Percentiles rank a stretch among this genome's conserved stretches.
Conservation (phyloP, 805 yeast species). For the Teunomyces kruisii region DNA sequence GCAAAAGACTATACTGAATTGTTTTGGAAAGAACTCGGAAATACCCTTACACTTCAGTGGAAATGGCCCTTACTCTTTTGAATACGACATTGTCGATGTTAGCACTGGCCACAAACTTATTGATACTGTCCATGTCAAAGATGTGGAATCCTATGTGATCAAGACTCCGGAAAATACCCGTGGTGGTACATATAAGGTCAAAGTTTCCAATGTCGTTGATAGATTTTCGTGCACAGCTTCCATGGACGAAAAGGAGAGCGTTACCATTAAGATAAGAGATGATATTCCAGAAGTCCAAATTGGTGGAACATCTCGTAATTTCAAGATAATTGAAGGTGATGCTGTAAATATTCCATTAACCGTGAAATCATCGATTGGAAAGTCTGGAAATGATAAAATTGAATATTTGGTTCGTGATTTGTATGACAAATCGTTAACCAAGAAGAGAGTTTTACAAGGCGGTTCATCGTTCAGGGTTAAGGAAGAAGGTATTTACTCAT, state of each 20-base stretch:
- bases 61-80: constrained; percentile 71
- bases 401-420: constrained; percentile 28
- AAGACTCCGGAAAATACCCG: constrained; percentile 51
- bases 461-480: constrained; percentile 26
- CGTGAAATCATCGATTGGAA: constrained; percentile 34
- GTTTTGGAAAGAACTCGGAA: constrained; percentile 27
- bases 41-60: constrained; percentile 71
- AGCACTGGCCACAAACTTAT: constrained; percentile 18
- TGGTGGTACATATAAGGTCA: constrained; percentile 75
- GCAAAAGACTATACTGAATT: constrained; percentile 21
- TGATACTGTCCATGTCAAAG: constrained; percentile 33
- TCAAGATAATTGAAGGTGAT: constrained; percentile 62
- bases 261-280: constrained; percentile 62
- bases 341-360: constrained; percentile 53
- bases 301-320: background rate
- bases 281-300: constrained; percentile 56
- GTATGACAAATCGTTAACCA: constrained; percentile 20
- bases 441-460: constrained; percentile 8
- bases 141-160: constrained; percentile 37
- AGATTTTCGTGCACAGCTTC: constrained; percentile 77
- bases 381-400: constrained; percentile 27
- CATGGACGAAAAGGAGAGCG: constrained; percentile 54
- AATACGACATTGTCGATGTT: constrained; percentile 63
- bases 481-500: constrained; percentile 43
- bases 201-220: constrained; percentile 67